Base-by-base conservation (phyloP, 2,329 filamentous ascomycete genomes). In the Septoria petroselini region DNA sequence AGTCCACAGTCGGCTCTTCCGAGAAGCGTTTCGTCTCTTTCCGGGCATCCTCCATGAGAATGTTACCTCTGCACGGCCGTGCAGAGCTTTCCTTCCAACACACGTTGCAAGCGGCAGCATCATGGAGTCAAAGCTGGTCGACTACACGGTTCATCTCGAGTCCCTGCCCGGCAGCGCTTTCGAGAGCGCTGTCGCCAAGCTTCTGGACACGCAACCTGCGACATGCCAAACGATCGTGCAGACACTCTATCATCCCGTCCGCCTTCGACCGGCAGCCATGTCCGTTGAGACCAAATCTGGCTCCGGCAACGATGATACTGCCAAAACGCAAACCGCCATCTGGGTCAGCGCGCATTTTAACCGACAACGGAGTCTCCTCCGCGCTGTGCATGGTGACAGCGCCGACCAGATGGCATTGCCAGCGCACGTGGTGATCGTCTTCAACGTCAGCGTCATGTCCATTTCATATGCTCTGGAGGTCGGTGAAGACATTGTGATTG, bases 261-360 rank as follows among this genome's bases (percentile, higher is more conserved):
- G 38, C 2, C 21, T 23, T 25, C 38, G 19, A 18, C 38, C 38
- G 11, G 12, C 25, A 19, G 38, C 38, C 8, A 40, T 40, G 5
- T 40, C 38, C 19, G 25, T 40, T 19, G 38, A 40, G 19, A 40
- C 38, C 38, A 40, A 40, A 23, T 19, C 38, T 23, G 38, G 25
- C 14, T 40, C 19, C 3, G 38, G 38, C 19, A 40, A n/a, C 11
- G 25, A 19, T 11, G 14, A 23, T 11, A 9, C 21, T 23, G 38
- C 38, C 14, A 19, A 23, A n/a, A 40, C 21, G 9, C 38, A 40
- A 11, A 19, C 25, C 17, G 38, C 17, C 14, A 23, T 40, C 7
- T 40, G 38, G 38, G 38, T 23, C 14, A 23, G 14, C 18, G 38
- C 38, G 25, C 38, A 40, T 19, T 27, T 40, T 19, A 9, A 40